Evolutionary conservation across 768 basidiomycete species (phyloP).

Genomic region (Calocera viscosa): DNA sequence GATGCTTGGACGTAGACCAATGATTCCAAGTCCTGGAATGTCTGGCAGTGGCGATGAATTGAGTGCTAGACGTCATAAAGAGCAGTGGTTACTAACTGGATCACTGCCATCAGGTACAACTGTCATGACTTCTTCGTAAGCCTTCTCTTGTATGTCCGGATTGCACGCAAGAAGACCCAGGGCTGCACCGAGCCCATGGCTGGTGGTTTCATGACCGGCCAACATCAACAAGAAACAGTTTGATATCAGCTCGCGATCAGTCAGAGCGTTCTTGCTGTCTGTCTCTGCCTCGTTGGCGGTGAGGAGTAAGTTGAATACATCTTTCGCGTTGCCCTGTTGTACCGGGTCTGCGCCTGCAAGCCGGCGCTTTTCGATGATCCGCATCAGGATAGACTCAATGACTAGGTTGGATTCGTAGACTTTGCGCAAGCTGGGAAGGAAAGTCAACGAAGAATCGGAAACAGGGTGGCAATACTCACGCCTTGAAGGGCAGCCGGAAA

Average conservation of each 20-base stretch:
- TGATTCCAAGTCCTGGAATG: slow-evolving; percentile 22
- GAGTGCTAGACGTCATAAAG: neutral
- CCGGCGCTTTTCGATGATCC: neutral
- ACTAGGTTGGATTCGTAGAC: neutral
- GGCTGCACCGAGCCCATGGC: slow-evolving; percentile 26
- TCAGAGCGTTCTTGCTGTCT: neutral
- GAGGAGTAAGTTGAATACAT: neutral
- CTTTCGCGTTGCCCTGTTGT: neutral
- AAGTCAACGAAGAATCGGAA: neutral
- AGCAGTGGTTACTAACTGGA: slow-evolving; percentile 15
- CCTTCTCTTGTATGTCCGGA: slow-evolving; percentile 25
- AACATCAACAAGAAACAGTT: slow-evolving; percentile 16
- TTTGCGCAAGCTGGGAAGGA: neutral
- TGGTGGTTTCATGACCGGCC: slow-evolving; percentile 26
- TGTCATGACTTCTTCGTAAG: slow-evolving; percentile 24
- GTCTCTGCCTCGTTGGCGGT: neutral
- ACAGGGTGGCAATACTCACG: neutral
- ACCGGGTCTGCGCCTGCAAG: neutral
- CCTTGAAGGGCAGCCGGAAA: neutral
- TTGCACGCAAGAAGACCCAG: slow-evolving; percentile 26
- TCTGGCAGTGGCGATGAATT: neutral
- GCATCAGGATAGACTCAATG: neutral
- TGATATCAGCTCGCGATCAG: slow-evolving; percentile 11
- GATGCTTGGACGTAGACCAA: slow-evolving; percentile 25
- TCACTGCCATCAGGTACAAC: slow-evolving; percentile 20